Percentiles rank a stretch among this genome's conserved stretches.
phyloP scores from a whole-genome alignment of 176 grass and related monocot genomes.

The Eragrostis nindensis region DNA sequence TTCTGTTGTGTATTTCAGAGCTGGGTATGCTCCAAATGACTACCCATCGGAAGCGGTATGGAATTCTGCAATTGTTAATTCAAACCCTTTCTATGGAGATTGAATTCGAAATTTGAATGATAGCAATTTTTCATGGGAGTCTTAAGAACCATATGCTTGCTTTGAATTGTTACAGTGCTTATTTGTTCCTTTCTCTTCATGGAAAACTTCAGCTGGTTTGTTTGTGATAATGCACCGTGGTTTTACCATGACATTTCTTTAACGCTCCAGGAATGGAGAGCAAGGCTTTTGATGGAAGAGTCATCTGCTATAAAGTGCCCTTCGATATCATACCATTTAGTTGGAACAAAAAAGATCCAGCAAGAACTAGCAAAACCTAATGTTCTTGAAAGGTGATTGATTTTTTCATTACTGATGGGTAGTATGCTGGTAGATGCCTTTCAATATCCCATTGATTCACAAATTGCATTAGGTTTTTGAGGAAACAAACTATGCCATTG shows the following conservation, averaged over 20 bases:
- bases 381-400: slow-evolving; percentile 85
- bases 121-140: slow-evolving; percentile 4
- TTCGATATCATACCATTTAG: slow-evolving; percentile 85
- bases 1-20: slow-evolving; percentile 91
- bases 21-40: slow-evolving; percentile 87
- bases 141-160: not conserved
- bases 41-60: slow-evolving; percentile 97
- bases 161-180: not conserved
- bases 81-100: slow-evolving; percentile 8
- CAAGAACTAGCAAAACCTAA: slow-evolving; percentile 89
- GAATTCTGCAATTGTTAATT: slow-evolving; percentile 19
- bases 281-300: slow-evolving; percentile 83
- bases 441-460: not conserved
- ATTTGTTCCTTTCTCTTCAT: not conserved
- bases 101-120: not conserved
- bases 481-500: not conserved
- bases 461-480: not conserved
- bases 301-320: slow-evolving; percentile 92
- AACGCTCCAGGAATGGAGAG: slow-evolving; percentile 75
- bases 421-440: not conserved
- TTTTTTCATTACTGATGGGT: slow-evolving; percentile 4
- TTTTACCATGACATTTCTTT: slow-evolving; percentile 20
- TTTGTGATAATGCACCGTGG: not conserved
- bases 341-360: slow-evolving; percentile 84
- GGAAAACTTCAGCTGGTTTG: not conserved